A percentile compares a stretch with the other conserved stretches of the same genome.
Conservation (phyloP, 257 asterid species). For the Prunella vulgaris region DNA sequence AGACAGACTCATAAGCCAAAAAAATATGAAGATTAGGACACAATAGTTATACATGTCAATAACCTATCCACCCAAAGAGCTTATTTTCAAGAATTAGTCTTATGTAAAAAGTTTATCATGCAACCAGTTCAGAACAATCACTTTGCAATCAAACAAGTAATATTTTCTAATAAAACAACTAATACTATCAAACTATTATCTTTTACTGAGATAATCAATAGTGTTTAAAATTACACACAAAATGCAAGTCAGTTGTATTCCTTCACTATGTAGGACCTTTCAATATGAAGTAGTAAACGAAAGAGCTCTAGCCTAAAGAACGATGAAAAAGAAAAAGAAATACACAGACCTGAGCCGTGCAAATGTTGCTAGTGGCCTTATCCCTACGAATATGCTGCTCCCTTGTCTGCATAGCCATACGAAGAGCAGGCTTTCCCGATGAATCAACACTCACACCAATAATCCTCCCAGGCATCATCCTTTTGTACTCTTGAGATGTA, state of each 20-base stretch:
- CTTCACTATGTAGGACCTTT: not conserved
- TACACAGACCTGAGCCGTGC: constrained; percentile 87
- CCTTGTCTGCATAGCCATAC: constrained; percentile 99
- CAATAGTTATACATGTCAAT: not conserved
- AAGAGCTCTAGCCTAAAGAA: not conserved
- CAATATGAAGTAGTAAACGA: not conserved
- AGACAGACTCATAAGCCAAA: not conserved
- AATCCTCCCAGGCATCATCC: constrained; percentile 99
- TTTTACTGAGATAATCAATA: not conserved
- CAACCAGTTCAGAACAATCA: not conserved
- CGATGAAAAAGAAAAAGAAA: not conserved
- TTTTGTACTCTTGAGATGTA: constrained; percentile 95
- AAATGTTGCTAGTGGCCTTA: constrained; percentile 97
- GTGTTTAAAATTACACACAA: too few relatives aligned
- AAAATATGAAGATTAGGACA: not conserved
- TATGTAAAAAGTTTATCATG: not conserved
- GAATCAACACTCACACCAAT: constrained; percentile 97
- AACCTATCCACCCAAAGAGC: not conserved
- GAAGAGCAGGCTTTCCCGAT: constrained; percentile 84
- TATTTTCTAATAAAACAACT: not conserved
- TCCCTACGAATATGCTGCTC: constrained; percentile 99
- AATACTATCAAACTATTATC: not conserved
- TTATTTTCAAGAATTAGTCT: not conserved
- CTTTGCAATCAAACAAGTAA: too few relatives aligned
- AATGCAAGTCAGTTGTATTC: not conserved